phyloP scores from a whole-genome alignment of 1,284 basidiomycete species.

The Mycosarcoma mackinlayi region DNA sequence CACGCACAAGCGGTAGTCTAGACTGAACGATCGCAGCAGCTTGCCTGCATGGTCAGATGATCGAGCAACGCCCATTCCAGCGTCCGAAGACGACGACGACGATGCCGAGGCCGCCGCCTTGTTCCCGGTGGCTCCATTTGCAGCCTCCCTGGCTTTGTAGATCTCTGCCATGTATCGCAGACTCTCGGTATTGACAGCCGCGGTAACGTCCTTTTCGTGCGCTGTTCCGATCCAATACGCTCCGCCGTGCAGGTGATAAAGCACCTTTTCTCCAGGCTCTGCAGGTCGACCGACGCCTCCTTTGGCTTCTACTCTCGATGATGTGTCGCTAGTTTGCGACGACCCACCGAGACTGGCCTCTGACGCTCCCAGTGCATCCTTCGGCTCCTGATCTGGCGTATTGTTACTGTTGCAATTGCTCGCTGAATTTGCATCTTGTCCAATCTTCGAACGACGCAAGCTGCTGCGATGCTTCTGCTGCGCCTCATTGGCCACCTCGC shows the following conservation, averaged over 20 bases:
- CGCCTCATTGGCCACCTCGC: slow-evolving; percentile 28
- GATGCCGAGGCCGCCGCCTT: not conserved
- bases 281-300: slow-evolving; percentile 48
- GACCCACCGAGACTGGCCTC: slow-evolving; percentile 6
- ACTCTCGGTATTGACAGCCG: slow-evolving; percentile 54
- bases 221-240: slow-evolving; percentile 65
- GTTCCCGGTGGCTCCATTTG: not conserved
- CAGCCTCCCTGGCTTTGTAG: slow-evolving; percentile 26
- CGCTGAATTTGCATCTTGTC: too few relatives aligned
- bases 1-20: slow-evolving; percentile 62
- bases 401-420: not conserved
- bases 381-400: slow-evolving; percentile 7
- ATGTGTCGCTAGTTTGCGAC: slow-evolving; percentile 1
- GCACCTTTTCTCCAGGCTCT: slow-evolving; percentile 51
- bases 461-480: not conserved
- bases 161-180: slow-evolving; percentile 51
- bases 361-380: slow-evolving; percentile 2
- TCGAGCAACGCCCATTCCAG: not conserved
- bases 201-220: slow-evolving; percentile 57
- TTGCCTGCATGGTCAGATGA: slow-evolving; percentile 25
- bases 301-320: not conserved
- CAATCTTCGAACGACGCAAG: not conserved
- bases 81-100: slow-evolving; percentile 10
- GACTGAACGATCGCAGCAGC: slow-evolving; percentile 54
- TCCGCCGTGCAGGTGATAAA: slow-evolving; percentile 62